These are phyloP conservation scores for Coffea eugenioides DNA, from an alignment of 257 asterid species.

Conservation along the genomic window DNA sequence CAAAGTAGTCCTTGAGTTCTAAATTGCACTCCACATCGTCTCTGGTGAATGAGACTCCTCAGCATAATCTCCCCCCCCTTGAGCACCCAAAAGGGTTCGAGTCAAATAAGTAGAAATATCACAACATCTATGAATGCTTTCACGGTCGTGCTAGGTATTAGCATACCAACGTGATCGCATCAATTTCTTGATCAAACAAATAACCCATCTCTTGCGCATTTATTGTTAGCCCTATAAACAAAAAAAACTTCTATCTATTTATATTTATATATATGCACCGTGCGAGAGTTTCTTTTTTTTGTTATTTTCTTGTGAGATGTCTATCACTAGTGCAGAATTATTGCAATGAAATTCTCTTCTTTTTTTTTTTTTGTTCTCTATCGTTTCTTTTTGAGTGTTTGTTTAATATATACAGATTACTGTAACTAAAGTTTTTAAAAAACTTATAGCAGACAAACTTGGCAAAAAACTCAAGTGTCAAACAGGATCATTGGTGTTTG, in stretches of 20 bases:
- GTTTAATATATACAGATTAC: no score
- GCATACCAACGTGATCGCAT: not conserved
- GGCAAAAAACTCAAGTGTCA: no score
- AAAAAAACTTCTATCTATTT: not conserved
- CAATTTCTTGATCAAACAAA: not conserved
- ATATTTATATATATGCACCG: no score
- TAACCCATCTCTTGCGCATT: not conserved
- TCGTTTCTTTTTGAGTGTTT: no score
- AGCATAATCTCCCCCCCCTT: not conserved
- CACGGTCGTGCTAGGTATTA: not conserved
- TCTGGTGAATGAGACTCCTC: not conserved
- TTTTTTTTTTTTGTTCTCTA: no score
- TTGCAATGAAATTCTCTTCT: no score
- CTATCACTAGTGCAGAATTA: no score
- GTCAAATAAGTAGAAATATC: not conserved
- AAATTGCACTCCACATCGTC: conserved; percentile 24
- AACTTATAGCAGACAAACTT: no score
- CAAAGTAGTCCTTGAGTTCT: conserved; percentile 47
- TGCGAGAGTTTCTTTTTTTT: not conserved
- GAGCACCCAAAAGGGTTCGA: conserved; percentile 14
- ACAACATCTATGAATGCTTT: not conserved
- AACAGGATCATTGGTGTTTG: no score
- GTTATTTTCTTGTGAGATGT: not conserved
- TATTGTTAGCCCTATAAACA: not conserved
- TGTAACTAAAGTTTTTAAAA: no score